These are phyloP conservation scores for Aspergillus candidus DNA, from an alignment of 2,329 filamentous ascomycete species.

Conservation along the genomic window DNA sequence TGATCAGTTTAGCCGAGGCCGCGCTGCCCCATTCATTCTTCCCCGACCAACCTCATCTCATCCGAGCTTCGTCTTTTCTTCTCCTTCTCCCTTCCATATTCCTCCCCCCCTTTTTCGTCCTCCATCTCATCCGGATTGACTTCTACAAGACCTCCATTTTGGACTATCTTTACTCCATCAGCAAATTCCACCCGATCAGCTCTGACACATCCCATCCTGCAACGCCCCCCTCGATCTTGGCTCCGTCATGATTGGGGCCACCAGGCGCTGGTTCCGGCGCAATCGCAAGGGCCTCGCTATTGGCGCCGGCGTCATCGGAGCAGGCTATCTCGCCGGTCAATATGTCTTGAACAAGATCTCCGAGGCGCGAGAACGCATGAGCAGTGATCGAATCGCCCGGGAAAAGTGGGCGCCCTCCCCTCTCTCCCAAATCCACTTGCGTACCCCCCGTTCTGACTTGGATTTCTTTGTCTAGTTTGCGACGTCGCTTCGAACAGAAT, in stretches of 20 bases:
- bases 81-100: conserved; percentile 3
- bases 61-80: conserved; percentile 3
- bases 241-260: conserved; percentile 58
- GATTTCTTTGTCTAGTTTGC: conserved; percentile 60
- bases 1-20: conserved; percentile 27
- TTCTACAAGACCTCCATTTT: too few species aligned
- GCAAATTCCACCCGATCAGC: too few species aligned
- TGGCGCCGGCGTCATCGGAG: conserved; percentile 78
- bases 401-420: conserved; percentile 66
- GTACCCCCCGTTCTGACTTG: conserved; percentile 7
- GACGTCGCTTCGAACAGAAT: conserved; percentile 95
- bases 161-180: too few species aligned
- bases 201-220: background rate
- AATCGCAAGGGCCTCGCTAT: conserved; percentile 87
- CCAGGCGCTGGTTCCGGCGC: conserved; percentile 84
- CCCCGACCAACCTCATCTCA: conserved; percentile 11
- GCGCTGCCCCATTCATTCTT: conserved; percentile 11
- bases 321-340: conserved; percentile 84
- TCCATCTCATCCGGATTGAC: conserved; percentile 8
- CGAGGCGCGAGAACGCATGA: conserved; percentile 93
- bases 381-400: conserved; percentile 87
- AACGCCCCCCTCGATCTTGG: background rate
- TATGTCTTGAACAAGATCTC: conserved; percentile 89
- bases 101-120: background rate
- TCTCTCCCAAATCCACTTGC: conserved; percentile 5